These are phyloP conservation scores for Triangularia setosa DNA, from an alignment of 2,329 filamentous ascomycete genomes.

Conservation along the genomic window DNA sequence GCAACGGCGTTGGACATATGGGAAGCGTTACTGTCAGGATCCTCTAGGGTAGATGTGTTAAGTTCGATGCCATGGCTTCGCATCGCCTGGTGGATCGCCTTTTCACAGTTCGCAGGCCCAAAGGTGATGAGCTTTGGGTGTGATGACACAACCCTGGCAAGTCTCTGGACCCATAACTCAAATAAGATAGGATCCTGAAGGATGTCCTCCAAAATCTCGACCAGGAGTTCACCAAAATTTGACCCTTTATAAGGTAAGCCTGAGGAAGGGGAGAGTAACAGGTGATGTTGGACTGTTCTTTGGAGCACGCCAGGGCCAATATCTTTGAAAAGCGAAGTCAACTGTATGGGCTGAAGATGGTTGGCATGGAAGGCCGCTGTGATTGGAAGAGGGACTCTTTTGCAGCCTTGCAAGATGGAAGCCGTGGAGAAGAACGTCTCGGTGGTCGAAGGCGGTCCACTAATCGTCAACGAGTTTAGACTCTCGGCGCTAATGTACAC, in stretches of 20 bases:
- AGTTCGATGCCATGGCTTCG: background rate
- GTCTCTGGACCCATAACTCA: background rate
- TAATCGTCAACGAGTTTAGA: slow-evolving; percentile 1
- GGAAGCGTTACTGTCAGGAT: background rate
- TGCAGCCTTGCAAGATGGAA: background rate
- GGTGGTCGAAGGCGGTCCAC: slow-evolving; percentile 4
- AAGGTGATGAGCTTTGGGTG: background rate
- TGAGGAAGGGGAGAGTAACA: slow-evolving; percentile 5
- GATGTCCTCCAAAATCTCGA: slow-evolving; percentile 1
- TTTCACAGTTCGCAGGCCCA: slow-evolving; percentile 8
- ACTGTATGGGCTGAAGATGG: slow-evolving; percentile 4
- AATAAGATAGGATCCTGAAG: slow-evolving; percentile 9
- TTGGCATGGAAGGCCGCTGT: slow-evolving; percentile 13
- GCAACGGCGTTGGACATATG: background rate
- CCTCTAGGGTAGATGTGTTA: background rate
- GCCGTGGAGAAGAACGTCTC: background rate
- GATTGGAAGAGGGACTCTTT: slow-evolving; percentile 7
- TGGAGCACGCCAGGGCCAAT: background rate
- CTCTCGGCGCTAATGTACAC: slow-evolving; percentile 9
- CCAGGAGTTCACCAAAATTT: slow-evolving; percentile 1
- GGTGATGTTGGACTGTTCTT: background rate
- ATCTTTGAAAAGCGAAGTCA: background rate
- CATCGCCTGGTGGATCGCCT: slow-evolving; percentile 3
- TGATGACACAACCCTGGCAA: background rate
- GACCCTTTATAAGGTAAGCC: background rate